A percentile compares a stretch with the other conserved stretches of the same genome.
These are phyloP conservation scores for Citrullus mucosospermus DNA, from an alignment of 306 rosid genomes.

Conservation along the genomic window DNA sequence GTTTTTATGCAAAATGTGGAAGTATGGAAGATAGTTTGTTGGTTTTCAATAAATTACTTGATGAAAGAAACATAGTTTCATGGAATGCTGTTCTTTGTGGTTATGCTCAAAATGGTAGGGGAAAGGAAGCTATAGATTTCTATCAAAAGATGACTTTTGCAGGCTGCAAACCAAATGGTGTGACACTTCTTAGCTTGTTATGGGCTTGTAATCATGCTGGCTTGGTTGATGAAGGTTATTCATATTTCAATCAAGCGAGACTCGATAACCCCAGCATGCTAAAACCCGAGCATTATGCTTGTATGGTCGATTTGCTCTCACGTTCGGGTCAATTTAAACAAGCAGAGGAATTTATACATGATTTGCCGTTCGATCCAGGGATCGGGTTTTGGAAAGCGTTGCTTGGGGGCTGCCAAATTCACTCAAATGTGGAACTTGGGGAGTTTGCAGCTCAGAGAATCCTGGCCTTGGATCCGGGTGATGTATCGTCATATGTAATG, in stretches of 20 bases:
- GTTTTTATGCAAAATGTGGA: conserved; percentile 83
- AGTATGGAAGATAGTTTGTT: conserved; percentile 63
- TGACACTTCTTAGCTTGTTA: conserved; percentile 65
- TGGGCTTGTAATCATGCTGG: conserved; percentile 95
- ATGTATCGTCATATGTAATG: conserved; percentile 79
- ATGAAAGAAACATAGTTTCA: conserved; percentile 46
- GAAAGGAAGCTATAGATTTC: conserved; percentile 55
- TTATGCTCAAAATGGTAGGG: conserved; percentile 84
- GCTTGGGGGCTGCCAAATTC: conserved; percentile 89
- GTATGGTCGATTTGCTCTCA: conserved; percentile 75
- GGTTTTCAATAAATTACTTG: conserved; percentile 34
- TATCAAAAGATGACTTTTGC: conserved; percentile 40
- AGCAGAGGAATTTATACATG: conserved; percentile 46
- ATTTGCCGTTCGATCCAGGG: conserved; percentile 65
- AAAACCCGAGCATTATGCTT: conserved; percentile 81
- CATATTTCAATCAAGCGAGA: conserved; percentile 48
- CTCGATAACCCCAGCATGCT: conserved; percentile 31
- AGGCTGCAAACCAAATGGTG: conserved; percentile 39
- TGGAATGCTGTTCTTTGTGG: conserved; percentile 90
- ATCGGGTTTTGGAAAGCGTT: conserved; percentile 89
- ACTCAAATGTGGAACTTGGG: conserved; percentile 53
- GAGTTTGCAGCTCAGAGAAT: conserved; percentile 61
- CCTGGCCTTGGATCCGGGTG: conserved; percentile 62
- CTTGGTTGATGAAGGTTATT: conserved; percentile 54
- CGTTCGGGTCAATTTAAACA: conserved; percentile 55